Evolutionary conservation across 345 rosid species (phyloP).

Genomic region (Camelina sativa): DNA sequence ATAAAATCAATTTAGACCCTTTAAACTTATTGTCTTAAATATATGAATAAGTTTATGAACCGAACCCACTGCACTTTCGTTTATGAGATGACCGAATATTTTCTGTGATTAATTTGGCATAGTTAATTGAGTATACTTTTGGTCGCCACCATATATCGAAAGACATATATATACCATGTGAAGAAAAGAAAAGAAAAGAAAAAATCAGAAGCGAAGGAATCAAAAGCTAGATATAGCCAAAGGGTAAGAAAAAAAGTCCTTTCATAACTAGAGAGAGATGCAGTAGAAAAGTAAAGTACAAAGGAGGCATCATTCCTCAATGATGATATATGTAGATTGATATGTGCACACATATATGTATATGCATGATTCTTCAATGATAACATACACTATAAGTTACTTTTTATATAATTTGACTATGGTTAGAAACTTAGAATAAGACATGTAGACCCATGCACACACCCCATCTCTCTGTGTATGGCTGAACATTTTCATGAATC

Average conservation of each 20-base stretch:
- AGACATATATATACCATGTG: conserved; percentile 25
- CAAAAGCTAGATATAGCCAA: conserved; percentile 42
- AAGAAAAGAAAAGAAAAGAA: neutral
- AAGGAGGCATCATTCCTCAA: conserved; percentile 44
- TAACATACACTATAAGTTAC: neutral
- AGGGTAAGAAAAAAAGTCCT: conserved; percentile 30
- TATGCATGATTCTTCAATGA: conserved; percentile 39
- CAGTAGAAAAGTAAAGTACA: conserved; percentile 43
- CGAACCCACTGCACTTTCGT: conserved; percentile 20
- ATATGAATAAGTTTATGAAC: conserved; percentile 23
- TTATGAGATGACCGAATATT: conserved; percentile 9
- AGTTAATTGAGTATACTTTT: neutral
- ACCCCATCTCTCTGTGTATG: conserved; percentile 43
- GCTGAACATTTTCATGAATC: conserved; percentile 45
- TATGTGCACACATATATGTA: conserved; percentile 29
- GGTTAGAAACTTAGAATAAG: conserved; percentile 30
- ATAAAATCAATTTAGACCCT: neutral
- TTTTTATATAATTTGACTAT: conserved; percentile 19
- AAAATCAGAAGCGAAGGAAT: conserved; percentile 13
- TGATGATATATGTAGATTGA: conserved; percentile 37
- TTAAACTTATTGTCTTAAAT: neutral
- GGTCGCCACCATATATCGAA: conserved; percentile 9
- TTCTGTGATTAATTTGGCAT: conserved; percentile 21
- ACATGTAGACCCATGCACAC: conserved; percentile 49
- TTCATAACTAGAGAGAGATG: conserved; percentile 35